Evolutionary conservation across 2,329 filamentous ascomycete species (phyloP).

Genomic region (Dactylellina haptotyla): DNA sequence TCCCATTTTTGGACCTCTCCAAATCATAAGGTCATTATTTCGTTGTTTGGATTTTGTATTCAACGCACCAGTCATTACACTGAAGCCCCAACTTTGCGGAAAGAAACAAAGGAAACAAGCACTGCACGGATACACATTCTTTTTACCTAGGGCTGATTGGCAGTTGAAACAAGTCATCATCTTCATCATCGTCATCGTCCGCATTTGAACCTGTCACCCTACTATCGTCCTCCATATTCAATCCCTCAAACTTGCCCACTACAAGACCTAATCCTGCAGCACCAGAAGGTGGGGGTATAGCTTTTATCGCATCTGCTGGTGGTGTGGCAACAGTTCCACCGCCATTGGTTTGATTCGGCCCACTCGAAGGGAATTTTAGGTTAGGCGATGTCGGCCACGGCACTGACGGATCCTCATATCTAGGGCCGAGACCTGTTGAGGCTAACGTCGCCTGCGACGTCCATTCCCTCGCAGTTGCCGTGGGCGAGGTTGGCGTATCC

Average conservation of each 20-base stretch:
- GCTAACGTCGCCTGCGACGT: conserved; percentile 52
- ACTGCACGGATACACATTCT: conserved; percentile 18
- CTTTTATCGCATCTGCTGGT: conserved; percentile 6
- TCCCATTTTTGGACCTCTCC: not conserved
- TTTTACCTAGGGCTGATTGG: conserved; percentile 41
- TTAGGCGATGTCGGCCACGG: conserved; percentile 38
- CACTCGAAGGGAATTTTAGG: conserved; percentile 36
- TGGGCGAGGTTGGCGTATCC: conserved; percentile 43
- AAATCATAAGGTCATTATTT: conserved; percentile 16
- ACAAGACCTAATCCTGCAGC: conserved; percentile 28
- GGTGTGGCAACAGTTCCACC: not conserved
- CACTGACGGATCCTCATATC: conserved; percentile 45
- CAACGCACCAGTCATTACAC: not conserved
- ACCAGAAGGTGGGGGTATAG: conserved; percentile 20
- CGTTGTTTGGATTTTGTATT: conserved; percentile 4
- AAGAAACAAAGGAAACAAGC: not conserved
- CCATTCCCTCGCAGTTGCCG: conserved; percentile 49
- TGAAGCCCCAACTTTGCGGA: not conserved
- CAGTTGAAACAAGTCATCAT: conserved; percentile 47
- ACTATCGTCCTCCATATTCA: conserved; percentile 20
- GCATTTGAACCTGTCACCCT: not conserved
- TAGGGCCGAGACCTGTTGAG: conserved; percentile 31
- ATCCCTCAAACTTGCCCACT: conserved; percentile 32
- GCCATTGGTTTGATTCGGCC: conserved; percentile 32
- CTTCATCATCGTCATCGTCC: conserved; percentile 32